Evolutionary conservation across 768 basidiomycete species (phyloP).

Genomic region (Astraeus odoratus): DNA sequence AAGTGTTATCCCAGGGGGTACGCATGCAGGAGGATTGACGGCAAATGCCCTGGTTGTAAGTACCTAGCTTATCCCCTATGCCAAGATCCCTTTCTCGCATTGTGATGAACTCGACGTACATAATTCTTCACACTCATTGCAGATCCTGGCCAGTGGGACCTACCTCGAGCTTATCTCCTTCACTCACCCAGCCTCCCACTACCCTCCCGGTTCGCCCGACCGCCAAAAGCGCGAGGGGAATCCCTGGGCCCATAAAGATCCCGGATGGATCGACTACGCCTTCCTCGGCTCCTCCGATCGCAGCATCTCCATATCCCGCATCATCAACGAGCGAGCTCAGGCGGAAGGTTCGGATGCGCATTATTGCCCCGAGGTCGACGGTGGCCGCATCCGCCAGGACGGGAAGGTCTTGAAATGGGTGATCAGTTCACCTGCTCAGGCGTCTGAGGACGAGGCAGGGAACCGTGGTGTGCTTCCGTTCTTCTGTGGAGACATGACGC

Average conservation of each 20-base stretch:
- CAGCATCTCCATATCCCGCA: slow-evolving; percentile 35
- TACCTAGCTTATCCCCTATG: not conserved
- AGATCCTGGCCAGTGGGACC: slow-evolving; percentile 50
- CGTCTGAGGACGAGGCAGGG: slow-evolving; percentile 13
- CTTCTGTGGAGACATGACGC: slow-evolving; percentile 70
- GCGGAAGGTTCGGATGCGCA: slow-evolving; percentile 30
- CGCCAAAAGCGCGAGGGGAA: slow-evolving; percentile 37
- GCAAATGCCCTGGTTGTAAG: slow-evolving; percentile 59
- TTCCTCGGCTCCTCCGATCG: slow-evolving; percentile 46
- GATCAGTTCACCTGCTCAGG: slow-evolving; percentile 35
- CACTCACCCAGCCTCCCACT: slow-evolving; percentile 45
- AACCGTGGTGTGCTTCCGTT: slow-evolving; percentile 43
- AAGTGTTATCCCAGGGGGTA: slow-evolving; percentile 63
- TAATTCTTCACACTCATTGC: not conserved
- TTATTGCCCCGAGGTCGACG: slow-evolving; percentile 41
- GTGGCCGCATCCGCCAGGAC: slow-evolving; percentile 52
- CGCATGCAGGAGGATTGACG: slow-evolving; percentile 56
- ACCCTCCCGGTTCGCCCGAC: slow-evolving; percentile 44
- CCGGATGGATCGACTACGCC: slow-evolving; percentile 66
- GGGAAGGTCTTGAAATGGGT: slow-evolving; percentile 54
- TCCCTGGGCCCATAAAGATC: slow-evolving; percentile 46
- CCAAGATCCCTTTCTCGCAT: too few relatives aligned
- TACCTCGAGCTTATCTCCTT: slow-evolving; percentile 72
- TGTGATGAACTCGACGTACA: too few relatives aligned
- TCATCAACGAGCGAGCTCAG: slow-evolving; percentile 48